These are phyloP conservation scores for Ploettnerulaceae sp. DNA, from an alignment of 2,329 filamentous ascomycete species.

Conservation along the genomic window DNA sequence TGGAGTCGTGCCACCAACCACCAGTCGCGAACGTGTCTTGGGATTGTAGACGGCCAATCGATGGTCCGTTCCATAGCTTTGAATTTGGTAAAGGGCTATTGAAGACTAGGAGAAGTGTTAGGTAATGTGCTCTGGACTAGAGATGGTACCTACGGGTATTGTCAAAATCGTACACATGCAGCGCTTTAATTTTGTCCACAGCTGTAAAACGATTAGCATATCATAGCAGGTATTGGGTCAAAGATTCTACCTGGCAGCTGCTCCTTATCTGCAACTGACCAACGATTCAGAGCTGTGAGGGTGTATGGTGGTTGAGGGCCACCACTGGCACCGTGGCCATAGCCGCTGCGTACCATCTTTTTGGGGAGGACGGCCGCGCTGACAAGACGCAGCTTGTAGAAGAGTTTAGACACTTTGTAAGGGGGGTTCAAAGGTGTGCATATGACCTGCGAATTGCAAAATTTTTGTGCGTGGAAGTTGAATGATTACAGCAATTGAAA, in stretches of 20 bases:
- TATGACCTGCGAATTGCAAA: neutral
- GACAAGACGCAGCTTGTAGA: slow-evolving; percentile 12
- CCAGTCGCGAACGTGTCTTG: slow-evolving; percentile 75
- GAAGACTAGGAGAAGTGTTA: slow-evolving; percentile 58
- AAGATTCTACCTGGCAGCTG: slow-evolving; percentile 57
- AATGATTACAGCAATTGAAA: no score
- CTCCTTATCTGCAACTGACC: slow-evolving; percentile 68
- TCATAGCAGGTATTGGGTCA: slow-evolving; percentile 1
- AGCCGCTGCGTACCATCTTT: slow-evolving; percentile 13
- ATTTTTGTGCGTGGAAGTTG: neutral
- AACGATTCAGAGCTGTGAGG: slow-evolving; percentile 71
- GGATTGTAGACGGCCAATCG: slow-evolving; percentile 70
- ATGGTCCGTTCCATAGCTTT: slow-evolving; percentile 76
- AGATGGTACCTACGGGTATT: slow-evolving; percentile 66
- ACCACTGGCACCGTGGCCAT: slow-evolving; percentile 17
- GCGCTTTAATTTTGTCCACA: slow-evolving; percentile 63
- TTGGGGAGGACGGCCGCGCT: slow-evolving; percentile 12
- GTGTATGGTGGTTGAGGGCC: slow-evolving; percentile 42
- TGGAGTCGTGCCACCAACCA: slow-evolving; percentile 95
- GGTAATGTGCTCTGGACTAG: neutral
- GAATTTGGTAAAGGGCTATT: slow-evolving; percentile 84
- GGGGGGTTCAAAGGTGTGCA: neutral
- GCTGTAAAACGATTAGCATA: slow-evolving; percentile 37
- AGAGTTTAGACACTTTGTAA: slow-evolving; percentile 18
- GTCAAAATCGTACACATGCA: slow-evolving; percentile 97